Conservation (phyloP, 352 stramenopile genomes). For the Phytopythium delawarense region DNA sequence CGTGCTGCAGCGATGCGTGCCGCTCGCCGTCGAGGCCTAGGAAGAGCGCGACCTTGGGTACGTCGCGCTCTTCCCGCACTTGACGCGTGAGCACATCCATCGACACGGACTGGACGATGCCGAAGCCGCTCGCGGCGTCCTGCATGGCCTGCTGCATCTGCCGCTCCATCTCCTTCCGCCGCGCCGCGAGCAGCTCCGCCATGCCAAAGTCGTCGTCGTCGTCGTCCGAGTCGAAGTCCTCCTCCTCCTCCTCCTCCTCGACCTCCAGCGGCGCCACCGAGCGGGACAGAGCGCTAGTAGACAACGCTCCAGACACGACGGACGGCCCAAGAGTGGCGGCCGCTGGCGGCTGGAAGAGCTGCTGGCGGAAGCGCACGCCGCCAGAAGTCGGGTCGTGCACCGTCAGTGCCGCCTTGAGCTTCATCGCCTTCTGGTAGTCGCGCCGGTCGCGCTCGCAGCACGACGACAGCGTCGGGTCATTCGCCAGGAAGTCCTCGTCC, state of each 20-base stretch:
- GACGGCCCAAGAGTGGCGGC: neutral
- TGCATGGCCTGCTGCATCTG: constrained; percentile 40
- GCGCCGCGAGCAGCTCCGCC: constrained; percentile 30
- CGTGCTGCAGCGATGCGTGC: constrained; percentile 24
- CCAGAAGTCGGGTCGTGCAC: constrained; percentile 47
- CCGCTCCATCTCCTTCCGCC: constrained; percentile 38
- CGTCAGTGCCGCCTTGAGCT: constrained; percentile 56
- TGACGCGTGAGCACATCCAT: constrained; percentile 30
- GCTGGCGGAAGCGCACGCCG: constrained; percentile 52
- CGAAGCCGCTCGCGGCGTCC: constrained; percentile 49
- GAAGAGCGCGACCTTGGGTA: constrained; percentile 40
- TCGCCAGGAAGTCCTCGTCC: constrained; percentile 27
- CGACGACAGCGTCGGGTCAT: constrained; percentile 59
- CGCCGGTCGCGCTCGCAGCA: constrained; percentile 59
- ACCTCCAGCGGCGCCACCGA: neutral
- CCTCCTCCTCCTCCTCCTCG: constrained; percentile 21
- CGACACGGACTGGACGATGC: constrained; percentile 32
- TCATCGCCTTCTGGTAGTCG: constrained; percentile 59
- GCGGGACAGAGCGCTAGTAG: neutral
- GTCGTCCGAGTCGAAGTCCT: constrained; percentile 44
- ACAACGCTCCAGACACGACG: neutral
- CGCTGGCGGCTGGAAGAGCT: constrained; percentile 43
- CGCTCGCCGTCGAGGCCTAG: constrained; percentile 11
- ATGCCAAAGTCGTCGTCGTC: constrained; percentile 37
- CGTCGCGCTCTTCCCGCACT: constrained; percentile 24